Evolutionary conservation across 1,139 yeast genomes (phyloP).

Genomic region (Ogataea hybrid): DNA sequence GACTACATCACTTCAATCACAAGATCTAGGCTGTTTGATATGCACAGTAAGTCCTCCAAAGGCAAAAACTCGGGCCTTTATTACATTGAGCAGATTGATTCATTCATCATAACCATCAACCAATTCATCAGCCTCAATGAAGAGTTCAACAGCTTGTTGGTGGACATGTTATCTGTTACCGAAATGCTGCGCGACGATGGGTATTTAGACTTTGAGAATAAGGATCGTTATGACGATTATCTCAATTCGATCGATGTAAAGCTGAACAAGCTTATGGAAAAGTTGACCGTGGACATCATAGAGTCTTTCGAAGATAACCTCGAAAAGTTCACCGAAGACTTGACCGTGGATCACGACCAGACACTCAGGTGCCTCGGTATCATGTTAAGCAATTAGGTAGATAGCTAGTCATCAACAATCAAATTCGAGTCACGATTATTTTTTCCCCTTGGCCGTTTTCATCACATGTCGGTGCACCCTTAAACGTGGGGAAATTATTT

Average conservation of each 20-base stretch:
- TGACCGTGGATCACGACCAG: constrained; percentile 36
- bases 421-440: neutral
- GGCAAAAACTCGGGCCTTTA: constrained; percentile 43
- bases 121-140: constrained; percentile 45
- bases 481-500: constrained; percentile 2
- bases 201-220: constrained; percentile 13
- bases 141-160: constrained; percentile 41
- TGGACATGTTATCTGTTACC: constrained; percentile 29
- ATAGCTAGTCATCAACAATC: constrained; percentile 6
- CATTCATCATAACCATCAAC: constrained; percentile 41
- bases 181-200: constrained; percentile 15
- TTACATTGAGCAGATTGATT: constrained; percentile 47
- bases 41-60: constrained; percentile 33
- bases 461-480: constrained; percentile 4
- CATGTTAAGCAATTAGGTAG: constrained; percentile 25
- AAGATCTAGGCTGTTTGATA: constrained; percentile 32
- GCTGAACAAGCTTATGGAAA: constrained; percentile 22
- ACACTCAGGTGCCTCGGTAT: constrained; percentile 33
- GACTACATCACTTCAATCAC: constrained; percentile 36
- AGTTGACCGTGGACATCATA: constrained; percentile 26
- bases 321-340: constrained; percentile 34
- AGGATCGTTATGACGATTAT: constrained; percentile 20
- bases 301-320: constrained; percentile 29
- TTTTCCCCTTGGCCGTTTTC: constrained; percentile 7
- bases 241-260: constrained; percentile 20